A percentile compares a stretch with the other conserved stretches of the same genome.
Evolutionary conservation across 306 rosid genomes (phyloP).

Genomic region (Aeschynomene evenia): DNA sequence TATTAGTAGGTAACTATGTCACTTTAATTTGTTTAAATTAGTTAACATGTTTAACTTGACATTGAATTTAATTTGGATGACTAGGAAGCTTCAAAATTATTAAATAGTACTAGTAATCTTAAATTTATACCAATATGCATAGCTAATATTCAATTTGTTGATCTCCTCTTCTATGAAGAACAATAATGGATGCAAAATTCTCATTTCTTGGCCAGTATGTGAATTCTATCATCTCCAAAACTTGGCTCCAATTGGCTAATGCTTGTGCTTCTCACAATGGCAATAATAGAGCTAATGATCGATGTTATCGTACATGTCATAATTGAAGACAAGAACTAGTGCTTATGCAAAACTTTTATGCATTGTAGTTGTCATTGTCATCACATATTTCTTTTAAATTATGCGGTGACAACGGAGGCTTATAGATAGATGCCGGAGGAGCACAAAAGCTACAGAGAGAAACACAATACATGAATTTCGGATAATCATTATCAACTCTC

Average conservation of each 20-base stretch:
- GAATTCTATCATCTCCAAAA: background rate
- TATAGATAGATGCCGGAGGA: background rate
- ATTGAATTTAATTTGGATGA: too few species aligned
- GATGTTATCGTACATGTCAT: background rate
- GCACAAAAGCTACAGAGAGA: background rate
- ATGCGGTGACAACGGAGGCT: background rate
- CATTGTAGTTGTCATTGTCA: background rate
- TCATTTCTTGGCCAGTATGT: too few species aligned
- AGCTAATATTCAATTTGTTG: too few species aligned
- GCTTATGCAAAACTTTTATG: background rate
- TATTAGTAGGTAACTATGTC: too few species aligned
- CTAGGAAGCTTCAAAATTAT: background rate
- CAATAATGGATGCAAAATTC: too few species aligned
- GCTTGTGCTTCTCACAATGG: background rate
- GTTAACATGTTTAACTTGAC: too few species aligned
- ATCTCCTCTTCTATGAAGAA: too few species aligned
- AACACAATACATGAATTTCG: background rate
- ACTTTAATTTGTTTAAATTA: too few species aligned
- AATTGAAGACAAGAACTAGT: background rate
- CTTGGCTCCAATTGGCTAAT: background rate
- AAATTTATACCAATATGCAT: too few species aligned
- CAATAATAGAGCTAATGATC: slow-evolving; percentile 9
- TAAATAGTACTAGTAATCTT: background rate
- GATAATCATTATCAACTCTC: background rate
- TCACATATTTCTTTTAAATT: background rate